Percentiles rank a stretch among this genome's conserved stretches.
Conservation (phyloP, 306 rosid species). For the Cucumis melo region DNA sequence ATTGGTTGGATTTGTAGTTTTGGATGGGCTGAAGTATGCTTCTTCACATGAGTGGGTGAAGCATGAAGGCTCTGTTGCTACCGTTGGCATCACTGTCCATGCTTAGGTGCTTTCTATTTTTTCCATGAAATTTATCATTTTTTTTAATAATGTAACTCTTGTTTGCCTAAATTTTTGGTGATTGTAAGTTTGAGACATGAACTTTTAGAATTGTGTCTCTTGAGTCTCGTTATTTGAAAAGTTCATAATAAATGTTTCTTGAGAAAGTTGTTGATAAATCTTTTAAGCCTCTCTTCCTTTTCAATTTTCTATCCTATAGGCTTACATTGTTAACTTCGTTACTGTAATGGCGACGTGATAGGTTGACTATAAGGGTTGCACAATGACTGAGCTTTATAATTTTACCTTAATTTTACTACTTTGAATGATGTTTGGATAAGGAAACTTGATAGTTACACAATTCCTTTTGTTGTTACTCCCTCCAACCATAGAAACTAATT, state of each 20-base stretch:
- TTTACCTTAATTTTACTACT: neutral
- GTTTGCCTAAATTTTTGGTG: neutral
- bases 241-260: too few species aligned
- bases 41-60: constrained; percentile 97
- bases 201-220: neutral
- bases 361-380: neutral
- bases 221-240: neutral
- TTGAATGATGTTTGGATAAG: neutral
- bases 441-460: neutral
- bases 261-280: too few species aligned
- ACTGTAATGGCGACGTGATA: neutral
- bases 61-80: constrained; percentile 82
- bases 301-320: neutral
- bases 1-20: constrained; percentile 29
- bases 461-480: neutral
- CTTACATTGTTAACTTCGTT: neutral
- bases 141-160: neutral
- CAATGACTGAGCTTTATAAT: neutral
- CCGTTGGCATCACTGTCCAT: constrained; percentile 81
- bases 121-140: neutral
- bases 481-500: neutral
- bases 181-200: neutral
- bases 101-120: constrained; percentile 51
- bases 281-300: neutral
- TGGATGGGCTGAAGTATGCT: constrained; percentile 92